Percentiles rank a stretch among this genome's conserved stretches.
phyloP scores from a whole-genome alignment of 495 filamentous ascomycete genomes.

The Xylaria longipes region DNA sequence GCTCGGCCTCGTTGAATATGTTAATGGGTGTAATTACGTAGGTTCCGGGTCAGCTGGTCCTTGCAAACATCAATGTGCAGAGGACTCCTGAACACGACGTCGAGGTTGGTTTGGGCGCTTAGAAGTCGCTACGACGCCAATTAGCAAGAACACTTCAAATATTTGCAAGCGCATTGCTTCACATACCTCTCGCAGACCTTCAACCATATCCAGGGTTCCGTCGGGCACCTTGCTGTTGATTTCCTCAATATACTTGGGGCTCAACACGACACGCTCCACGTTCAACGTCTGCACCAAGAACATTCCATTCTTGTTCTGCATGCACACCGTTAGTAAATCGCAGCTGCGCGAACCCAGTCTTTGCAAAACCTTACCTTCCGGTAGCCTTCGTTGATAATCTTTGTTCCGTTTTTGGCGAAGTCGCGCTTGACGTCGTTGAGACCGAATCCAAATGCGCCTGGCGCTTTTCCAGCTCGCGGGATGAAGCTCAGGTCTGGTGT shows the following conservation, averaged over 20 bases:
- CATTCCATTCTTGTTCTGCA: slow-evolving; percentile 29
- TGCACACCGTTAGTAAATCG: neutral
- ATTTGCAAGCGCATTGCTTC: neutral
- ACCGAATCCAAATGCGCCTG: slow-evolving; percentile 24
- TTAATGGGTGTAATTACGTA: slow-evolving; percentile 20
- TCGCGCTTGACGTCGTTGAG: slow-evolving; percentile 29
- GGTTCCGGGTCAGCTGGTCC: slow-evolving; percentile 28
- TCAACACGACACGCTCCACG: slow-evolving; percentile 31
- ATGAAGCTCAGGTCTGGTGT: slow-evolving; percentile 24
- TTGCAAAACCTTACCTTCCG: slow-evolving; percentile 18
- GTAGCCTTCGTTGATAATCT: slow-evolving; percentile 30
- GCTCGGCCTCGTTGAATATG: neutral
- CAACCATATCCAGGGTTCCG: slow-evolving; percentile 27
- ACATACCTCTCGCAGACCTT: slow-evolving; percentile 29
- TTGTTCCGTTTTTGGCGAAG: slow-evolving; percentile 28
- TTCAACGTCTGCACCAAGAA: slow-evolving; percentile 31
- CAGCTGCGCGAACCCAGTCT: neutral
- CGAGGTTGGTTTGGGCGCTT: slow-evolving; percentile 28
- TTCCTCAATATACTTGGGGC: slow-evolving; percentile 32
- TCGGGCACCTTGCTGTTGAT: slow-evolving; percentile 31
- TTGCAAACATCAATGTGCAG: slow-evolving; percentile 31
- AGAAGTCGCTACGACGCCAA: slow-evolving; percentile 24
- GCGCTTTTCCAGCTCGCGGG: slow-evolving; percentile 26
- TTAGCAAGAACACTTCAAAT: slow-evolving; percentile 1
- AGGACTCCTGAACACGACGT: slow-evolving; percentile 29